Conservation (phyloP, 2,329 filamentous ascomycete species). For the Pseudocercospora pini-densiflorae region DNA sequence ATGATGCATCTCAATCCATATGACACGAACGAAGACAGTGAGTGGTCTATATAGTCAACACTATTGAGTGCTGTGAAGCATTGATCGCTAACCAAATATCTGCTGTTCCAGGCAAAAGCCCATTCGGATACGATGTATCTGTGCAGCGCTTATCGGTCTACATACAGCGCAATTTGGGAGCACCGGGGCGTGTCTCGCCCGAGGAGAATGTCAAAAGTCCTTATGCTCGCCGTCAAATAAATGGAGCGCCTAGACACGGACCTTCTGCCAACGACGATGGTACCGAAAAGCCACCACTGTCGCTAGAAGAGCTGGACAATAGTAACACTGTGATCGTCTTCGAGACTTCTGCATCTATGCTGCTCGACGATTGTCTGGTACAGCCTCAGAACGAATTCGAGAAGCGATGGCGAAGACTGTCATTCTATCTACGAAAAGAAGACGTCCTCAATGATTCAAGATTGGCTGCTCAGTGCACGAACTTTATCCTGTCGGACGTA, state of each 20-base stretch:
- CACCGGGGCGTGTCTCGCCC: slow-evolving; percentile 40
- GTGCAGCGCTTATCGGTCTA: slow-evolving; percentile 57
- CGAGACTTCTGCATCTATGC: slow-evolving; percentile 54
- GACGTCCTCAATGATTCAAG: slow-evolving; percentile 49
- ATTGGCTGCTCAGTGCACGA: slow-evolving; percentile 54
- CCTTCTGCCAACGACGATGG: neutral
- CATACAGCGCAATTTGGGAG: slow-evolving; percentile 54
- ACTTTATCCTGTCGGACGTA: slow-evolving; percentile 55
- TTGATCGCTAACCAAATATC: too few relatives aligned
- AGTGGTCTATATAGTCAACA: too few relatives aligned
- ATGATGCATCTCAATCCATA: slow-evolving; percentile 59
- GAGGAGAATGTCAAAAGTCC: slow-evolving; percentile 50
- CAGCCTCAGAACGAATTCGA: slow-evolving; percentile 56
- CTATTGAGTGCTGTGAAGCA: too few relatives aligned
- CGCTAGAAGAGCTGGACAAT: slow-evolving; percentile 48
- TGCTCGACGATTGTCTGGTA: slow-evolving; percentile 56
- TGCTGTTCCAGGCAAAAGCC: slow-evolving; percentile 38
- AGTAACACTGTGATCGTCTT: slow-evolving; percentile 58
- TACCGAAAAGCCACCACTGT: slow-evolving; percentile 6
- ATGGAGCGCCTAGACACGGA: neutral
- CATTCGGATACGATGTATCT: slow-evolving; percentile 55
- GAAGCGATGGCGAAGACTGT: slow-evolving; percentile 57
- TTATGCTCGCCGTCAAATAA: slow-evolving; percentile 36
- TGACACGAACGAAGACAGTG: slow-evolving; percentile 38
- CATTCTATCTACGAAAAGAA: slow-evolving; percentile 54